Base-by-base conservation (phyloP, 2,329 filamentous ascomycete species). In the Pseudocercospora musae region DNA sequence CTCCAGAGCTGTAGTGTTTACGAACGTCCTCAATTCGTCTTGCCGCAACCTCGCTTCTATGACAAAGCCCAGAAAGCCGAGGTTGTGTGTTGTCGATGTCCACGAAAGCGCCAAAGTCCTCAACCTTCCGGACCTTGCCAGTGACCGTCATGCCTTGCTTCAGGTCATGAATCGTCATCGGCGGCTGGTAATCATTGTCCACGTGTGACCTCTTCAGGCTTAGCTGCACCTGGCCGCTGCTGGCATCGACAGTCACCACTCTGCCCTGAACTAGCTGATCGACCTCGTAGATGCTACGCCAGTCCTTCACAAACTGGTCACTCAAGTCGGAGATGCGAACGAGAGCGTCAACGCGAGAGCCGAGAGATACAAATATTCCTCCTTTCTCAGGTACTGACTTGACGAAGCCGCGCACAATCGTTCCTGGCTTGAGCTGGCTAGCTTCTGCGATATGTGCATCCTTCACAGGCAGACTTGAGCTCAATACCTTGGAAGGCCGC, bases 31-130 rank as follows among this genome's bases (percentile, higher is more conserved):
- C 84, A 23, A 97, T 87, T 4, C 84, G 80, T 70, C 89, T 88
- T 68, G 96, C 92, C 0, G 95, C 93, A 84, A 99, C 92, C 75
- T 99, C 89, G 66, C 88, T 94, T 65, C 90, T 87, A 76, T 99
- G 95, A 75, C 94, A 98, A 9, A 99, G 84, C 65, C 95, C 95
- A 69, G 94, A 96, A 65, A 99, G 87, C 69, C 96, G 96, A 59
- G 86, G 83, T 37, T 72, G 71, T 4, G 93, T 96, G 63, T 89
- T 87, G 75, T 97, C 92, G 20, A 99, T 81, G 48, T 96, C 86
- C 69, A 99, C 90, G 75, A 99, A 99, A 4, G 94, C 94, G 67
- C 95, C 95, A 74, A 93, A 99, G 31, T 96, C 90, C 72, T 96
- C 91, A 1, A 98, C 92, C 77, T 96, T 96, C 70, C 93, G 89